A percentile compares a stretch with the other conserved stretches of the same genome.
phyloP scores from a whole-genome alignment of 2,329 filamentous ascomycete genomes.

The Uncinocarpus reesii region DNA sequence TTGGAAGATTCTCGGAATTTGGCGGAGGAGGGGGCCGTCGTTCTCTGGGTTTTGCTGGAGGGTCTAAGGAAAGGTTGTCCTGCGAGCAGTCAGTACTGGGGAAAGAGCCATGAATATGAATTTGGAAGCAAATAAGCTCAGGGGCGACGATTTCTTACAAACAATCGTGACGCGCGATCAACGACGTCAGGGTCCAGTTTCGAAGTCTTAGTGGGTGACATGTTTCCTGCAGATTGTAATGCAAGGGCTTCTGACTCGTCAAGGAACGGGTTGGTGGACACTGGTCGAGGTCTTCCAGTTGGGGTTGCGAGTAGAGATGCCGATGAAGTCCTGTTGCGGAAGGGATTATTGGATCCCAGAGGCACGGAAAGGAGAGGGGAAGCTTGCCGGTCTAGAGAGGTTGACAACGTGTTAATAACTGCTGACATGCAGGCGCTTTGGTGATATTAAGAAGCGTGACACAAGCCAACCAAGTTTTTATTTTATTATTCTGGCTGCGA shows the following conservation, averaged over 20 bases:
- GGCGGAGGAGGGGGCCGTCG: conserved; percentile 24
- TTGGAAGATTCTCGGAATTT: conserved; percentile 28
- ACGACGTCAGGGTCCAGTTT: conserved; percentile 31
- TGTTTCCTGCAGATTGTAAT: conserved; percentile 26
- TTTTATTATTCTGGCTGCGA: no score
- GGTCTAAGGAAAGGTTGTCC: conserved; percentile 34
- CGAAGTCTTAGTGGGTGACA: conserved; percentile 24
- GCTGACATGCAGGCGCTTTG: no score
- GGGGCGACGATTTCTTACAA: conserved; percentile 43
- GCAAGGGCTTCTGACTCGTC: conserved; percentile 37
- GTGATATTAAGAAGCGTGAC: conserved; percentile 3
- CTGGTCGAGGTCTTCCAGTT: conserved; percentile 32
- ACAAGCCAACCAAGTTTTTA: not conserved
- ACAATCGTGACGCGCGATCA: conserved; percentile 47
- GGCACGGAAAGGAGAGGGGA: conserved; percentile 27
- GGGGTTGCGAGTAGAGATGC: conserved; percentile 26
- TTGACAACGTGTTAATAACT: conserved; percentile 11
- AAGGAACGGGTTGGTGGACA: conserved; percentile 54
- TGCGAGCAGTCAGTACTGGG: conserved; percentile 18
- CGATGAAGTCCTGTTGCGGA: conserved; percentile 39
- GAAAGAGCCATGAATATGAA: conserved; percentile 1
- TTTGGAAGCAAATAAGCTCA: not conserved
- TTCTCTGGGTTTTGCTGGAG: conserved; percentile 26
- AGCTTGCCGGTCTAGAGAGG: conserved; percentile 24
- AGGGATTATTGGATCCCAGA: conserved; percentile 42